These are phyloP conservation scores for Pisolithus microcarpus DNA, from an alignment of 768 basidiomycete species.

Conservation along the genomic window DNA sequence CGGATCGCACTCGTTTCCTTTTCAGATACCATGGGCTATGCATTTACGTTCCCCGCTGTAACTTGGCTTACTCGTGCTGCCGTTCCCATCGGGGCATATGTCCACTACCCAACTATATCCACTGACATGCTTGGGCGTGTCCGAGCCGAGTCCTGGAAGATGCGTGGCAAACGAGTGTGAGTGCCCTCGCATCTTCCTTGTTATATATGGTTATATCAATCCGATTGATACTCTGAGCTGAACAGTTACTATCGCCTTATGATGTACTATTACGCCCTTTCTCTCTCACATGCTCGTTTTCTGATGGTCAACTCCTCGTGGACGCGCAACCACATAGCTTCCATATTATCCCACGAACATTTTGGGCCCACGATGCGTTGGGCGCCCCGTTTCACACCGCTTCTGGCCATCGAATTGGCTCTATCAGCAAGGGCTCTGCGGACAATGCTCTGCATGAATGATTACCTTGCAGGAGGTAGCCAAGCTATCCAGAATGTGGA, in stretches of 20 bases:
- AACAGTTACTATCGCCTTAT: slow-evolving; percentile 82
- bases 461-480: neutral
- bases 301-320: slow-evolving; percentile 94
- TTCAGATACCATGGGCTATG: slow-evolving; percentile 96
- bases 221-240: neutral
- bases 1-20: neutral
- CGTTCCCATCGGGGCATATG: slow-evolving; percentile 80
- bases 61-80: slow-evolving; percentile 43
- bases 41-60: slow-evolving; percentile 84
- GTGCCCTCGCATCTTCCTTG: slow-evolving; percentile 1
- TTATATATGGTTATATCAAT: neutral
- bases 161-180: slow-evolving; percentile 20
- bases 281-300: slow-evolving; percentile 66
- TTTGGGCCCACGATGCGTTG: slow-evolving; percentile 43
- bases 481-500: neutral
- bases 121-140: slow-evolving; percentile 89
- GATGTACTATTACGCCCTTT: slow-evolving; percentile 74
- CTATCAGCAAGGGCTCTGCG: slow-evolving; percentile 5
- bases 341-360: slow-evolving; percentile 50
- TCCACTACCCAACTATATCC: slow-evolving; percentile 96
- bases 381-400: slow-evolving; percentile 36
- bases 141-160: slow-evolving; percentile 21
- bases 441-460: neutral
- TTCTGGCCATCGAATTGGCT: slow-evolving; percentile 31
- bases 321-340: slow-evolving; percentile 81